Percentiles rank a stretch among this genome's conserved stretches.
Conservation (phyloP, 768 basidiomycete genomes). For the Crassisporium funariophilum region DNA sequence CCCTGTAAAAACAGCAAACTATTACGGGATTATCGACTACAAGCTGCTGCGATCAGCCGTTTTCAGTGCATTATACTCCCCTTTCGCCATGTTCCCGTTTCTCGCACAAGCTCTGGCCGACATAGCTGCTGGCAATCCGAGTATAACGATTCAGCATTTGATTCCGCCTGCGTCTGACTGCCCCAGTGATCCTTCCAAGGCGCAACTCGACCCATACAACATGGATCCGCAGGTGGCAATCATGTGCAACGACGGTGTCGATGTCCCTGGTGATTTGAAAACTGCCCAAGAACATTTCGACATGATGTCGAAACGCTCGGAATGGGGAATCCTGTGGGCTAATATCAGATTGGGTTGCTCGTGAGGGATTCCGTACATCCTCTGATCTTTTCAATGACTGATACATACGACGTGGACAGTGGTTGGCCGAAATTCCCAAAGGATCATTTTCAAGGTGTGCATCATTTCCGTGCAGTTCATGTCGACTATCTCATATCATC, state of each 20-base stretch:
- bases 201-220: not conserved
- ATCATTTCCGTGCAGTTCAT: not conserved
- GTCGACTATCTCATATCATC: not conserved
- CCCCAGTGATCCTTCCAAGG: constrained; percentile 23
- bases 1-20: constrained; percentile 29
- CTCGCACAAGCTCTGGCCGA: constrained; percentile 39
- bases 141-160: constrained; percentile 23
- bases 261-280: constrained; percentile 32
- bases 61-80: constrained; percentile 37
- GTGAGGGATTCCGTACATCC: constrained; percentile 22
- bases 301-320: constrained; percentile 24
- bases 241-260: constrained; percentile 39
- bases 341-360: constrained; percentile 26
- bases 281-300: constrained; percentile 38
- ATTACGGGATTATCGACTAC: constrained; percentile 42
- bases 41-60: constrained; percentile 26
- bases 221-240: constrained; percentile 34
- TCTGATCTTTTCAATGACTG: constrained; percentile 8
- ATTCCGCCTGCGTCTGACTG: constrained; percentile 29
- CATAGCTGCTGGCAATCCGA: constrained; percentile 34
- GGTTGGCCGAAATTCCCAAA: constrained; percentile 30
- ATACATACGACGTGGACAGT: constrained; percentile 8
- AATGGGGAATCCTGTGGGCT: constrained; percentile 38
- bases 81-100: constrained; percentile 32
- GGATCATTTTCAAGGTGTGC: constrained; percentile 21